A percentile compares a stretch with the other conserved stretches of the same genome.
phyloP scores from a whole-genome alignment of 805 yeast genomes.

The Nakazawaea populi region DNA sequence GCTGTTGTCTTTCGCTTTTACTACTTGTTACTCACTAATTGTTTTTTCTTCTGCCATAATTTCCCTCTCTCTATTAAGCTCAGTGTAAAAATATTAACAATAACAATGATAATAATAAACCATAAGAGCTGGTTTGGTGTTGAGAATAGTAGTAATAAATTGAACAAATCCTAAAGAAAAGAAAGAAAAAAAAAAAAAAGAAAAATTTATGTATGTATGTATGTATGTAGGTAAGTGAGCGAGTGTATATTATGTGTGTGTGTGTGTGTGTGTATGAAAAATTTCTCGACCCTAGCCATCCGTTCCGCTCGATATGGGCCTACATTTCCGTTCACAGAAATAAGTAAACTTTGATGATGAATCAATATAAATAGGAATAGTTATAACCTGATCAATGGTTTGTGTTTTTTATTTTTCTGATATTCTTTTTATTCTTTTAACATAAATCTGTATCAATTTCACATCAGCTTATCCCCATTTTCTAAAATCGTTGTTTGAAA shows the following conservation, averaged over 20 bases:
- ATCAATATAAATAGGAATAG: not conserved
- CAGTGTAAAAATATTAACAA: too few species aligned
- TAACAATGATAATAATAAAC: too few species aligned
- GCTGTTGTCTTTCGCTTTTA: not conserved
- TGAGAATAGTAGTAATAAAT: too few species aligned
- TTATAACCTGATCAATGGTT: not conserved
- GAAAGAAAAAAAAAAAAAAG: too few species aligned
- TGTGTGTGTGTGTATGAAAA: not conserved
- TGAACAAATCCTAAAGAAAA: too few species aligned
- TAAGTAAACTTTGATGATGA: not conserved
- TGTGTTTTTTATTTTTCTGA: not conserved
- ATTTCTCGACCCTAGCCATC: not conserved
- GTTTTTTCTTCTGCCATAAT: too few species aligned
- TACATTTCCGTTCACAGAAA: not conserved
- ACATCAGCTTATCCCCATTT: not conserved
- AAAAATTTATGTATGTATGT: not conserved
- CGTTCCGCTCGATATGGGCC: constrained; percentile 1
- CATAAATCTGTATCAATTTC: not conserved
- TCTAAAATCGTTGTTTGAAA: not conserved
- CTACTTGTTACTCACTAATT: not conserved
- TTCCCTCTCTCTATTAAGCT: too few species aligned
- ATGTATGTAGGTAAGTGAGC: too few species aligned
- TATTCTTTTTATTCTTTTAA: not conserved
- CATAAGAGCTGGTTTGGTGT: too few species aligned
- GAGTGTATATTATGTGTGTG: too few species aligned